phyloP scores from a whole-genome alignment of 495 filamentous ascomycete genomes.

The Penicillium cosmopolitanum region DNA sequence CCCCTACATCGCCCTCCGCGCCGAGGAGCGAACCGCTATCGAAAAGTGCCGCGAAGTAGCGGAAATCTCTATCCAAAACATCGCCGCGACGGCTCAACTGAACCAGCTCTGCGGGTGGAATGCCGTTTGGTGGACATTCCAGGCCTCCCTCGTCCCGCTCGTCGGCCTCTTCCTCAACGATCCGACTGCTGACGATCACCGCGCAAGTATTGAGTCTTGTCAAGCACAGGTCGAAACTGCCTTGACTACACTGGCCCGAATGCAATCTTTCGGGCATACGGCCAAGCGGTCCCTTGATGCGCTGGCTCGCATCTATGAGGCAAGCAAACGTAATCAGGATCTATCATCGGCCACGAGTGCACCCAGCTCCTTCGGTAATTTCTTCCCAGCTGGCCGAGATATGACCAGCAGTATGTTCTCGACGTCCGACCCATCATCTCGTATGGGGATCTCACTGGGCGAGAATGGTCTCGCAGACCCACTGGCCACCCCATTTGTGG shows the following conservation, averaged over 20 bases:
- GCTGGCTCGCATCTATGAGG: constrained; percentile 70
- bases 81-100: constrained; percentile 64
- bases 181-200: constrained; percentile 54
- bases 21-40: constrained; percentile 72
- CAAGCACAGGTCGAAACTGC: constrained; percentile 67
- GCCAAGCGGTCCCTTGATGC: constrained; percentile 71
- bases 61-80: constrained; percentile 70
- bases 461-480: constrained; percentile 34
- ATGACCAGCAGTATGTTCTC: constrained; percentile 19
- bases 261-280: constrained; percentile 71
- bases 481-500: constrained; percentile 32
- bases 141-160: constrained; percentile 77
- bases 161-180: constrained; percentile 71
- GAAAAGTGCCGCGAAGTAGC: constrained; percentile 70
- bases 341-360: constrained; percentile 14
- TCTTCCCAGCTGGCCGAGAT: constrained; percentile 30
- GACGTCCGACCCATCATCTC: constrained; percentile 22
- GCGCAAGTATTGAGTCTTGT: constrained; percentile 52
- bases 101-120: constrained; percentile 83
- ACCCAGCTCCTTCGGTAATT: constrained; percentile 4
- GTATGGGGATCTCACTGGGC: constrained; percentile 23
- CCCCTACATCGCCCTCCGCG: constrained; percentile 56
- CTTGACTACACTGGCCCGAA: constrained; percentile 66
- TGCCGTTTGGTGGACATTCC: constrained; percentile 82
- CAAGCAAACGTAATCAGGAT: constrained; percentile 44